Evolutionary conservation across 2,329 filamentous ascomycete species (phyloP).

Genomic region (Catunica adiposa): DNA sequence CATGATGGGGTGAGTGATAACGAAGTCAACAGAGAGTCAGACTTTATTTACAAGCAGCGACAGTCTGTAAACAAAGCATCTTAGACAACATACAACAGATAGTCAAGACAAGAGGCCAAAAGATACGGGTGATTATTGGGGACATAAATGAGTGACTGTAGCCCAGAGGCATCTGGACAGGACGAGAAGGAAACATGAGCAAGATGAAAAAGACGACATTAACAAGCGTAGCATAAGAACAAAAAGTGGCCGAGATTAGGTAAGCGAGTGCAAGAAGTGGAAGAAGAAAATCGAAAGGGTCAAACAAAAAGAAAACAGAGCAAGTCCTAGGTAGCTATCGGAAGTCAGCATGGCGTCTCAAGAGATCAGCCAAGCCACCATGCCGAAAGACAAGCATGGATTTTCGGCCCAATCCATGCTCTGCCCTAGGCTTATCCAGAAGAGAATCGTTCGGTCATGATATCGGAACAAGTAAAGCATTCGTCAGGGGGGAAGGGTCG

Average conservation of each 20-base stretch:
- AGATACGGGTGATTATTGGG: neutral
- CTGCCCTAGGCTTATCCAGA: too few relatives aligned
- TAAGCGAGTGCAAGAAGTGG: neutral
- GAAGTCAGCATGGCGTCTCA: too few relatives aligned
- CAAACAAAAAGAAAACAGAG: neutral
- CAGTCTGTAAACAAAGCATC: neutral
- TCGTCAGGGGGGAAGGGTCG: too few relatives aligned
- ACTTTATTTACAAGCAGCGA: conserved; percentile 4
- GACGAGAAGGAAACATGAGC: conserved; percentile 2
- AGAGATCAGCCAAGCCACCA: neutral
- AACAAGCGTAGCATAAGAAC: conserved; percentile 3
- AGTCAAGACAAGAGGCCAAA: neutral
- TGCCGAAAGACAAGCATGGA: neutral
- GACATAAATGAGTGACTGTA: neutral
- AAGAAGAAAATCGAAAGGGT: neutral
- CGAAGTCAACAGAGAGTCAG: neutral
- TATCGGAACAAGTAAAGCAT: neutral
- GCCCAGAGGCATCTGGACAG: neutral
- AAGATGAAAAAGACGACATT: conserved; percentile 7
- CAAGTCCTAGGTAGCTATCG: neutral
- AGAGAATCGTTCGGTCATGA: neutral
- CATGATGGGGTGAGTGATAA: conserved; percentile 5
- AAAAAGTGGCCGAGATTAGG: neutral
- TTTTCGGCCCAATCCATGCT: neutral
- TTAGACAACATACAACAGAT: neutral